A percentile compares a stretch with the other conserved stretches of the same genome.
These are phyloP conservation scores for Wolfiporia cocos DNA, from an alignment of 1,284 basidiomycete species.

Conservation along the genomic window DNA sequence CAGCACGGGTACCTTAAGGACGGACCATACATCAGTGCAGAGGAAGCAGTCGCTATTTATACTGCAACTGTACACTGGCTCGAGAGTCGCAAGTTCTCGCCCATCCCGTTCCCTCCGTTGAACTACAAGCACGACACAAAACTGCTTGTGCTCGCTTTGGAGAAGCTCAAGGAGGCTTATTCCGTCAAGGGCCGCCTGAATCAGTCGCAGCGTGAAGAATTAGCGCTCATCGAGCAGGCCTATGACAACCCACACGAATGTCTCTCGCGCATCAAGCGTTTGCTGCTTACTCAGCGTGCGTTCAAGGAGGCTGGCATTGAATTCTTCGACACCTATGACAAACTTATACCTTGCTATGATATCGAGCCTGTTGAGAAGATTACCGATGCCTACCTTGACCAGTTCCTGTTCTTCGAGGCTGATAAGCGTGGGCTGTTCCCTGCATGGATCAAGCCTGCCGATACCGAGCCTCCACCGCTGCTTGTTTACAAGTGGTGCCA, in stretches of 20 bases:
- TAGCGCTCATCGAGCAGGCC: constrained; percentile 94
- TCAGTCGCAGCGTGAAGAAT: constrained; percentile 93
- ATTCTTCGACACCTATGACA: constrained; percentile 94
- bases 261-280: constrained; percentile 92
- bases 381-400: constrained; percentile 93
- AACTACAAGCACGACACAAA: constrained; percentile 99
- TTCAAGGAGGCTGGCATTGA: constrained; percentile 98
- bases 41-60: constrained; percentile 96
- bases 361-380: constrained; percentile 99
- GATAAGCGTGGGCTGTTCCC: constrained; percentile 97
- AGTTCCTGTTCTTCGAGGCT: constrained; percentile 88
- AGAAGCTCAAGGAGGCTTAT: constrained; percentile 97
- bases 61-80: constrained; percentile 97
- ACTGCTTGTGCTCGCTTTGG: constrained; percentile 87
- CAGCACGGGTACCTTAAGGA: constrained; percentile 98
- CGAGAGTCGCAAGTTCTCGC: constrained; percentile 93
- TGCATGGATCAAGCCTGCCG: constrained; percentile 95
- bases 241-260: constrained; percentile 94
- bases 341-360: constrained; percentile 96
- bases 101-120: constrained; percentile 96
- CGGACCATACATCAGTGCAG: constrained; percentile 94
- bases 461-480: constrained; percentile 92
- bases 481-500: constrained; percentile 98
- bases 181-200: constrained; percentile 96
- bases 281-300: constrained; percentile 90